Base-by-base conservation (phyloP, 202 grass and related monocot genomes). In the Schoenoplectus triqueter region DNA sequence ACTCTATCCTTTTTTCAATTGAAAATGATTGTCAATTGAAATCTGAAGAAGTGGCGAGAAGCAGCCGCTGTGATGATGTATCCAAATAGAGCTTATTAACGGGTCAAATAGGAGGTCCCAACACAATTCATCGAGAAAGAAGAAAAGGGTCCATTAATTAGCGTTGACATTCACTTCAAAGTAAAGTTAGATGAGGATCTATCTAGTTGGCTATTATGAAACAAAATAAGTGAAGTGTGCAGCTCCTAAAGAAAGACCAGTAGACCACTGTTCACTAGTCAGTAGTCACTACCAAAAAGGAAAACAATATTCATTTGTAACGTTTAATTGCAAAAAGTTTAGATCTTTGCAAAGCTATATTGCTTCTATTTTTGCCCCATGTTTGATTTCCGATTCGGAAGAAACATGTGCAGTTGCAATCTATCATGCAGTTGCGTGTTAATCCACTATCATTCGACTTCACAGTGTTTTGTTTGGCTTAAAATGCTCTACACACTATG, bases 151-250 rank as follows among this genome's bases (percentile, higher is more conserved):
- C 44, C 4, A 64, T 14, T 42, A 44, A 44, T 69, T 31, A 31
- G 11, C 0, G 45, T 31, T 7, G 40, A 69, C 41, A 2, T 66
- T 40, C 64, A 40, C 31, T 40, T 69, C 13, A 47, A 2, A 47
- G 7, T 10, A 44, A 44, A 14, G 31, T 68, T 10, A 44, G 8
- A 15, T 68, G 40, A 1, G 5, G 13, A 68, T 42, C 39, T 68
- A 68, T 42, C 39, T 68, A 5, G 41, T 18, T 71, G 68, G 15
- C 42, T 47, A 17, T 71, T 71, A 6, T 71, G 68, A 71, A 71
- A 48, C 68, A 71, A 71, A 31, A 14, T 13, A 64, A 6, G 20
- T 20, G 18, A 5, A 21, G 18, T 17, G 7, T 20, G 17, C n/a
- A 64, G 20, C 62, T 64, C 62, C 18, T 64, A 18, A 8, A 64